Conservation (phyloP, 139 green algal genomes). For the Picochlorum sp. region DNA sequence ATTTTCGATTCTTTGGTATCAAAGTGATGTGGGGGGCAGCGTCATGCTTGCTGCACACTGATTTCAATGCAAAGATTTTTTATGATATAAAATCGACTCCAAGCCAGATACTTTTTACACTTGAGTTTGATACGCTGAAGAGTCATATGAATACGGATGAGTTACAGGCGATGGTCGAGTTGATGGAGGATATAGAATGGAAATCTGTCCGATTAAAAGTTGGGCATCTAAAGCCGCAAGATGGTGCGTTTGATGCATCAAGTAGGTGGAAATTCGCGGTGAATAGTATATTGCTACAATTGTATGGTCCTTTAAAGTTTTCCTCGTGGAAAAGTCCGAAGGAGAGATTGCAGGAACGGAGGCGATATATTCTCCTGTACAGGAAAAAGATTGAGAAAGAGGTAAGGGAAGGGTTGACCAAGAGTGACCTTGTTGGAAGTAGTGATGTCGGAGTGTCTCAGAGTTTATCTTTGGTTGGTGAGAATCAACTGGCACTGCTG, state of each 20-base stretch:
- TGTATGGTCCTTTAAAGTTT: slow-evolving; percentile 8
- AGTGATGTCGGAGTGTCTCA: not conserved
- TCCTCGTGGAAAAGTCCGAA: not conserved
- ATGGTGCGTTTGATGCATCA: not conserved
- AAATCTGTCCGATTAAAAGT: slow-evolving; percentile 20
- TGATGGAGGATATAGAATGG: slow-evolving; percentile 12
- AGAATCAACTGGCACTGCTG: slow-evolving; percentile 20
- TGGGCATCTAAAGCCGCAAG: slow-evolving; percentile 21
- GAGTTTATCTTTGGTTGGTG: not conserved
- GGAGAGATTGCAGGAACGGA: slow-evolving; percentile 2
- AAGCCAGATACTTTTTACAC: no score
- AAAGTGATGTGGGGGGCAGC: not conserved
- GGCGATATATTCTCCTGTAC: slow-evolving; percentile 28
- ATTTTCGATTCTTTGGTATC: not conserved
- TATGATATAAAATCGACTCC: no score
- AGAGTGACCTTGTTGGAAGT: not conserved
- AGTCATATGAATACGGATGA: no score
- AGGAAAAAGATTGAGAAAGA: slow-evolving; percentile 10
- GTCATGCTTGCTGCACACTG: not conserved
- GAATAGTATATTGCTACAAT: slow-evolving; percentile 30
- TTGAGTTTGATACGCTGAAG: no score
- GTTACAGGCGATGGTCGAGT: not conserved
- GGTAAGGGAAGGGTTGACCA: not conserved
- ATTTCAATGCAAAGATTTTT: no score
- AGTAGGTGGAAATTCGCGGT: slow-evolving; percentile 41